Evolutionary conservation across 2,329 filamentous ascomycete species (phyloP).

Genomic region (Xenosphaeropsis pyriputrescens): DNA sequence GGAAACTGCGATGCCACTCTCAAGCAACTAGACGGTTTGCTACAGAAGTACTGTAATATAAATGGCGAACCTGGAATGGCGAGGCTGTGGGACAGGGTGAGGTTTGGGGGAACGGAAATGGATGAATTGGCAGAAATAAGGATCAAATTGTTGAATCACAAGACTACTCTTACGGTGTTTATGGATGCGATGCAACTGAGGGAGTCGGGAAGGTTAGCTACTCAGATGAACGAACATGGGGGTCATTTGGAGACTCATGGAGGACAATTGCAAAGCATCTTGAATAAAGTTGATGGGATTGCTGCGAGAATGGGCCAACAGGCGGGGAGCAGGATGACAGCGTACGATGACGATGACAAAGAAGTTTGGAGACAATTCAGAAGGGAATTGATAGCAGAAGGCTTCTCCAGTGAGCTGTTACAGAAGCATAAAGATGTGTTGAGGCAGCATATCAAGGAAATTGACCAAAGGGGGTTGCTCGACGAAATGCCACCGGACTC

Average conservation of each 20-base stretch:
- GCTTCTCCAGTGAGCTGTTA: constrained; percentile 39
- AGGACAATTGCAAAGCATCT: constrained; percentile 34
- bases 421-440: constrained; percentile 35
- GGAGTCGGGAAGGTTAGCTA: constrained; percentile 25
- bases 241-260: constrained; percentile 20
- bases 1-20: constrained; percentile 40
- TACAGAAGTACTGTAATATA: constrained; percentile 28
- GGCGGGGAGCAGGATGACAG: constrained; percentile 19
- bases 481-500: constrained; percentile 23
- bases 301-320: constrained; percentile 33
- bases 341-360: constrained; percentile 27
- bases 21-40: constrained; percentile 34
- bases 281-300: constrained; percentile 44
- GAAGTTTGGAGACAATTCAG: constrained; percentile 43
- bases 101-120: constrained; percentile 16
- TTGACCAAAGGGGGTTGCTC: constrained; percentile 40
- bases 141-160: constrained; percentile 33
- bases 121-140: constrained; percentile 15
- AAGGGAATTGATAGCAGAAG: constrained; percentile 39
- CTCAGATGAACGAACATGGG: constrained; percentile 10
- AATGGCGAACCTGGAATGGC: constrained; percentile 6
- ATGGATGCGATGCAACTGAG: constrained; percentile 41
- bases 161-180: constrained; percentile 36
- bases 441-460: constrained; percentile 33
- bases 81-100: constrained; percentile 13